Evolutionary conservation across 2,329 filamentous ascomycete genomes (phyloP).

Genomic region (Claviceps humidiphila): DNA sequence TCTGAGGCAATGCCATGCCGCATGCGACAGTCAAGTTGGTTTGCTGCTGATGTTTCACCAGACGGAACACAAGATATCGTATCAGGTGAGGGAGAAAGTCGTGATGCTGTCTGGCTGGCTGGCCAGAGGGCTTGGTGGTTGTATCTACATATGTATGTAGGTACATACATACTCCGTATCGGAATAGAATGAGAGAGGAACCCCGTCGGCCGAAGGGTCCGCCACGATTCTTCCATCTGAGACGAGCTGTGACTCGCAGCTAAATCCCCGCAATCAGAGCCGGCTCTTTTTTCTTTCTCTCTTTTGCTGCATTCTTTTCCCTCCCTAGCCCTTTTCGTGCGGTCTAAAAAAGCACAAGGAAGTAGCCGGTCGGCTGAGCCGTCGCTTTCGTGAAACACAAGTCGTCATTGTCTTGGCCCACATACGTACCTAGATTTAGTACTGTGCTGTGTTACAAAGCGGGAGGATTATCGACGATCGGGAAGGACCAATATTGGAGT

Average conservation of each 20-base stretch:
- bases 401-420: no score
- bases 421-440: no score
- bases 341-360: no score
- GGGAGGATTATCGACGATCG: no score
- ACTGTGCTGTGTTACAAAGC: no score
- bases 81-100: neutral
- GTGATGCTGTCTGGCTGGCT: neutral
- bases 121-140: neutral
- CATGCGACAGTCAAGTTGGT: neutral
- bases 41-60: neutral
- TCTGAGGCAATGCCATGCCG: neutral
- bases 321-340: neutral
- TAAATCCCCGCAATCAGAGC: neutral
- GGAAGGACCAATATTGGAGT: no score
- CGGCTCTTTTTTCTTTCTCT: neutral
- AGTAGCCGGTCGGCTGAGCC: no score
- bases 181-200: neutral
- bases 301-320: neutral
- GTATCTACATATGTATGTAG: no score
- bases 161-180: neutral
- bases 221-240: neutral
- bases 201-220: neutral
- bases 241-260: neutral
- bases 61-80: neutral
- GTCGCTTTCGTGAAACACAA: no score